Percentiles rank a stretch among this genome's conserved stretches.
Evolutionary conservation across 177 flowering plant genomes (phyloP).

Genomic region (Vitis hybrid): DNA sequence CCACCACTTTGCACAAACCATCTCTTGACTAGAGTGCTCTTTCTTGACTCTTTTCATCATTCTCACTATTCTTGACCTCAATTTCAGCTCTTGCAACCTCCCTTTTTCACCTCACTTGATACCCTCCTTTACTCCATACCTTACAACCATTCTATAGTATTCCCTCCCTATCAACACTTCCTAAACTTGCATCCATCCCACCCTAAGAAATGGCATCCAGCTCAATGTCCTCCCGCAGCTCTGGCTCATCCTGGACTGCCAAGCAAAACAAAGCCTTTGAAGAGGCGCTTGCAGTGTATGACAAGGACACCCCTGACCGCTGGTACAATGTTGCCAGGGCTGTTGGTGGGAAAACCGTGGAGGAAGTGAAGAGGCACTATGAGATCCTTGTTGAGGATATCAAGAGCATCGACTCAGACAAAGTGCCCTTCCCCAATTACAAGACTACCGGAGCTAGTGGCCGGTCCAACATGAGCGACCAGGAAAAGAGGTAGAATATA

Average conservation of each 20-base stretch:
- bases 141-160: not conserved
- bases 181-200: not conserved
- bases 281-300: slow-evolving; percentile 39
- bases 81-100: not conserved
- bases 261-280: slow-evolving; percentile 50
- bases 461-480: slow-evolving; percentile 1
- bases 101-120: not conserved
- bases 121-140: not conserved
- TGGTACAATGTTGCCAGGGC: slow-evolving; percentile 60
- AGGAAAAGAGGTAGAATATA: slow-evolving; percentile 18
- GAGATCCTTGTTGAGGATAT: slow-evolving; percentile 50
- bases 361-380: slow-evolving; percentile 56
- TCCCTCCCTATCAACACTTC: not conserved
- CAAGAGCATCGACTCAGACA: slow-evolving; percentile 45
- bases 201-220: slow-evolving; percentile 31
- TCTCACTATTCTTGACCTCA: slow-evolving; percentile 2
- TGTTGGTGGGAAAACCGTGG: slow-evolving; percentile 48
- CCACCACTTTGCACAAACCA: slow-evolving; percentile 31
- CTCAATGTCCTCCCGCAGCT: slow-evolving; percentile 30
- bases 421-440: slow-evolving; percentile 46
- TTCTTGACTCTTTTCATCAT: slow-evolving; percentile 5
- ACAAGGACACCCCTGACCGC: slow-evolving; percentile 50
- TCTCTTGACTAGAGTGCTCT: slow-evolving; percentile 8
- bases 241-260: slow-evolving; percentile 37
- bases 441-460: slow-evolving; percentile 15